Base-by-base conservation (phyloP, 1,284 basidiomycete genomes). In the Microbotryum saponariae region DNA sequence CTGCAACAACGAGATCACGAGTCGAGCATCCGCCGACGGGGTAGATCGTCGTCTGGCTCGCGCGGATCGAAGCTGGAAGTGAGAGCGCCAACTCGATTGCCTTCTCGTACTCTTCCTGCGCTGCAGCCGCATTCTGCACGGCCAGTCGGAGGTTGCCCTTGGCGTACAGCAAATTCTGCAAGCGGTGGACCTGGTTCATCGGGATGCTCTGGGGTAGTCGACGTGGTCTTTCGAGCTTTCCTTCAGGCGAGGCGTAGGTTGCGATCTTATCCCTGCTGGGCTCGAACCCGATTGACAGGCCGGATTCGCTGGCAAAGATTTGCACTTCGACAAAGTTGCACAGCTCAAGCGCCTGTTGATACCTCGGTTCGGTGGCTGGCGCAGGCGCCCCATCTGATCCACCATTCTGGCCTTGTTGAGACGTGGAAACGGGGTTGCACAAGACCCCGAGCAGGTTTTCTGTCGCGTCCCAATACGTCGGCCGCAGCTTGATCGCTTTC, bases 111-210 rank as follows among this genome's bases (percentile, higher is more conserved):
- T 80, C 80, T 42, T 73, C 65, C 44, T 73, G 70, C 31, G 73
- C 70, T 53, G 69, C 63, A 51, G 57, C 66, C 27, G 62, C 64
- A 60, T 61, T 42, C 20, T 70, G 69, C 6, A 70, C 50, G 8
- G 75, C 74, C 44, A 74, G 73, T 47, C 75, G 75, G 23, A 79
- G 68, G 60, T 78, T 80, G 16, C 77, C 79, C 62, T 76, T 75
- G 33, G 78, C 77, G 65, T 78, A 77, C 54, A 79, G 75, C n/a
- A 79, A 64, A 62, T 78, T 78, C 63, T 79, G 78, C 2, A 79
- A 66, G 1, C 78, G 75, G 54, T 78, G 76, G 3, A 75, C 67
- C 55, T 79, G 77, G 20, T 71, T 70, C 48, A 70, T 58, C 0
- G 76, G 75, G 18, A 79, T 67, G 21, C 57, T 63, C 20, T 57